These are phyloP conservation scores for Nematodospora valgi DNA, from an alignment of 805 yeast species.

Conservation along the genomic window DNA sequence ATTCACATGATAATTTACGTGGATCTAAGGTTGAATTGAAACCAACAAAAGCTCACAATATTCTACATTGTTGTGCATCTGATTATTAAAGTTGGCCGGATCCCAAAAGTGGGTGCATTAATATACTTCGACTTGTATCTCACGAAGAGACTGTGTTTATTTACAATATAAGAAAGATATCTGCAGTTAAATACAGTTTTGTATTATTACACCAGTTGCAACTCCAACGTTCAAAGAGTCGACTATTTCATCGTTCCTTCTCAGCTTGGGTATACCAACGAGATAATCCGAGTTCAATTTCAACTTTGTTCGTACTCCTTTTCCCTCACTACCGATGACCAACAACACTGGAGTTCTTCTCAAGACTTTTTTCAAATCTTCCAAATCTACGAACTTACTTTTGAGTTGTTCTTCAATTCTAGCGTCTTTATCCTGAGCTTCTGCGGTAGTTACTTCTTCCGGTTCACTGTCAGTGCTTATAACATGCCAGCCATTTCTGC, in stretches of 20 bases:
- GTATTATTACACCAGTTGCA: conserved; percentile 70
- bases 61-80: too few species aligned
- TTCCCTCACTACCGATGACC: conserved; percentile 83
- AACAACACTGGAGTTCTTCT: conserved; percentile 58
- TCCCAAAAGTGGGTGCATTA: too few species aligned
- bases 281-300: conserved; percentile 53
- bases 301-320: conserved; percentile 70
- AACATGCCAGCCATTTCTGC: conserved; percentile 65
- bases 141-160: too few species aligned
- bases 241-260: conserved; percentile 35
- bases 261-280: conserved; percentile 37
- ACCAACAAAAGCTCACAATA: too few species aligned
- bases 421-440: conserved; percentile 23
- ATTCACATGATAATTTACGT: too few species aligned
- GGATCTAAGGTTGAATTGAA: too few species aligned
- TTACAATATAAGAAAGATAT: too few species aligned
- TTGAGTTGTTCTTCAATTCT: conserved; percentile 24
- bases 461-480: conserved; percentile 51
- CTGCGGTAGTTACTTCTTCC: conserved; percentile 16
- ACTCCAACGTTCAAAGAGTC: conserved; percentile 90
- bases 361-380: conserved; percentile 44
- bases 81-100: too few species aligned
- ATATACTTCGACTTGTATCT: too few species aligned
- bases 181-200: conserved; percentile 2
- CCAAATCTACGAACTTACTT: conserved; percentile 33